Evolutionary conservation across 768 basidiomycete species (phyloP).

Genomic region (Tylopilus balloui): DNA sequence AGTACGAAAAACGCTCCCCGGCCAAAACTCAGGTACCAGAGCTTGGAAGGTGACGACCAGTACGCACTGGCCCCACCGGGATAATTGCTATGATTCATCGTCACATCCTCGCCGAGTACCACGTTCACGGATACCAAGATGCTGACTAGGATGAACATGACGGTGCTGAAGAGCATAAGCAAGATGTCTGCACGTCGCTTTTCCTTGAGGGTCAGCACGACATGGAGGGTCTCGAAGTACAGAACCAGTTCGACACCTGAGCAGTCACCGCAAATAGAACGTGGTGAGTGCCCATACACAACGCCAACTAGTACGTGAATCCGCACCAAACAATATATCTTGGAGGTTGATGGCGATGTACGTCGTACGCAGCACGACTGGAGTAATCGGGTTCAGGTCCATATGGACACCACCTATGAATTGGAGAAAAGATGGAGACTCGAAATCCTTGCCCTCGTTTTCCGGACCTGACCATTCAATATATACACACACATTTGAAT

Average conservation of each 20-base stretch:
- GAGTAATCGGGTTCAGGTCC: neutral
- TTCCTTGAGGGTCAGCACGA: no score
- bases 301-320: neutral
- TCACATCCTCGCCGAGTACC: neutral
- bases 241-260: neutral
- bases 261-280: no score
- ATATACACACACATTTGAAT: no score
- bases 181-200: neutral
- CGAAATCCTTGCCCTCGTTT: neutral
- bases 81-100: neutral
- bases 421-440: neutral
- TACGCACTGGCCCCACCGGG: neutral
- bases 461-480: no score
- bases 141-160: neutral
- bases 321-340: neutral
- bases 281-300: neutral
- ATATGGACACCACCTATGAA: neutral
- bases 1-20: no score
- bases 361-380: neutral
- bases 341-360: neutral
- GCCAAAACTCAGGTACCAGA: no score
- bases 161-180: neutral
- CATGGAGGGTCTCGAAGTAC: neutral
- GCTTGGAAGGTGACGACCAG: no score
- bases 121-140: neutral